A percentile compares a stretch with the other conserved stretches of the same genome.
phyloP scores from a whole-genome alignment of 2,329 filamentous ascomycete genomes.

The Huntiella moniliformis region DNA sequence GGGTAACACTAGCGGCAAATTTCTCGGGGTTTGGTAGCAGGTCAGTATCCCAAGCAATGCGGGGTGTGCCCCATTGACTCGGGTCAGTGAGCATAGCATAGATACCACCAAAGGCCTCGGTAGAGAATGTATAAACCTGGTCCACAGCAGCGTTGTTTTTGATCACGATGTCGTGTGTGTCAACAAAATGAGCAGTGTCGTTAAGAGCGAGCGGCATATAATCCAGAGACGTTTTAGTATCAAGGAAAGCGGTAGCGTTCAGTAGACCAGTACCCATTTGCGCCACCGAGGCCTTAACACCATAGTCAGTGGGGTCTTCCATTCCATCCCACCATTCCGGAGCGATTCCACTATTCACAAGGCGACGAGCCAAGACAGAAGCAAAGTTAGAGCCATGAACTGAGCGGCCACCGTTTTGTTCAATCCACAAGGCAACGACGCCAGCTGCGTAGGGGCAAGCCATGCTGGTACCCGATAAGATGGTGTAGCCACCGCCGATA shows the following conservation, averaged over 20 bases:
- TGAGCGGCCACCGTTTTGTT: conserved; percentile 23
- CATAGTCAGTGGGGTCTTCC: not conserved
- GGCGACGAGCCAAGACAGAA: not conserved
- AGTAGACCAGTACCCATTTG: conserved; percentile 30
- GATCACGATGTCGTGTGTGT: conserved; percentile 21
- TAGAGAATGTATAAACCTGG: conserved; percentile 23
- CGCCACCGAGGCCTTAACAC: conserved; percentile 20
- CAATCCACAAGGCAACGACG: conserved; percentile 27
- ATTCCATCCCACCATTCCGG: not conserved
- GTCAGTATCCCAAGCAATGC: conserved; percentile 1
- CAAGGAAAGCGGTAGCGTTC: conserved; percentile 26
- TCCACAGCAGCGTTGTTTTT: conserved; percentile 24
- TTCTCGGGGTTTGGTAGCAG: conserved; percentile 1
- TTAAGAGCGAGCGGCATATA: conserved; percentile 29
- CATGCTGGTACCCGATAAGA: conserved; percentile 37
- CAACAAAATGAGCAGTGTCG: conserved; percentile 26
- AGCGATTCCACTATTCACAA: not conserved
- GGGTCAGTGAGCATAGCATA: conserved; percentile 16
- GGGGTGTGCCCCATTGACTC: not conserved
- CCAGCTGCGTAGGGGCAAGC: conserved; percentile 34
- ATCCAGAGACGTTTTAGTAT: conserved; percentile 21
- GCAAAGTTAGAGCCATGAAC: conserved; percentile 17
- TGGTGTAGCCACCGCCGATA: conserved; percentile 24
- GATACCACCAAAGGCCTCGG: conserved; percentile 24
- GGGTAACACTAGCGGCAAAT: conserved; percentile 3